Conservation (phyloP, 768 basidiomycete species). For the Serendipita sp. region DNA sequence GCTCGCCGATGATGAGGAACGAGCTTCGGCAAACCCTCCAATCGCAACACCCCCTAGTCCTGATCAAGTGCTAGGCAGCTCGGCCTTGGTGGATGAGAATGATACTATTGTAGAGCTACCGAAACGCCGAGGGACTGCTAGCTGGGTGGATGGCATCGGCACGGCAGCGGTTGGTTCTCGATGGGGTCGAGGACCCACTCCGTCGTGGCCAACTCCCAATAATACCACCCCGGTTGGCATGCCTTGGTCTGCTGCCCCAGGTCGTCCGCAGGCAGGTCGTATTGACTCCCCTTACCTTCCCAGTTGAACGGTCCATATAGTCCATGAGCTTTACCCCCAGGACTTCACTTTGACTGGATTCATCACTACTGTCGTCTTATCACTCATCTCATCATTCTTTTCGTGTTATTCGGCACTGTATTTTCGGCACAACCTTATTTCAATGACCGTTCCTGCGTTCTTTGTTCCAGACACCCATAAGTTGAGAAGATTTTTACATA, state of each 20-base stretch:
- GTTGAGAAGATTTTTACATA: too few species aligned
- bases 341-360: too few species aligned
- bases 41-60: constrained; percentile 34
- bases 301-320: too few species aligned
- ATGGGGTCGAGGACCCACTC: neutral
- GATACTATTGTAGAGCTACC: constrained; percentile 22
- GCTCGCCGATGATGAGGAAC: constrained; percentile 20
- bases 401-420: neutral
- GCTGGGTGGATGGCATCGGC: neutral
- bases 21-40: constrained; percentile 34
- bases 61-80: constrained; percentile 58
- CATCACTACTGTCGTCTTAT: neutral
- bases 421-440: neutral
- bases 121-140: neutral
- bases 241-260: neutral
- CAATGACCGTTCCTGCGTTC: too few species aligned
- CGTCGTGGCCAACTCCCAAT: neutral
- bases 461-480: too few species aligned
- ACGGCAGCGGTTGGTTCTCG: neutral
- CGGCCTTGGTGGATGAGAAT: constrained; percentile 60
- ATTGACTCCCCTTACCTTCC: neutral
- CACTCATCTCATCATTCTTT: neutral
- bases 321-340: too few species aligned
- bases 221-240: neutral
- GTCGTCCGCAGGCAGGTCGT: neutral